A percentile compares a stretch with the other conserved stretches of the same genome.
Evolutionary conservation across 352 stramenopile species (phyloP).

Genomic region (Globisporangium recalcitrans): DNA sequence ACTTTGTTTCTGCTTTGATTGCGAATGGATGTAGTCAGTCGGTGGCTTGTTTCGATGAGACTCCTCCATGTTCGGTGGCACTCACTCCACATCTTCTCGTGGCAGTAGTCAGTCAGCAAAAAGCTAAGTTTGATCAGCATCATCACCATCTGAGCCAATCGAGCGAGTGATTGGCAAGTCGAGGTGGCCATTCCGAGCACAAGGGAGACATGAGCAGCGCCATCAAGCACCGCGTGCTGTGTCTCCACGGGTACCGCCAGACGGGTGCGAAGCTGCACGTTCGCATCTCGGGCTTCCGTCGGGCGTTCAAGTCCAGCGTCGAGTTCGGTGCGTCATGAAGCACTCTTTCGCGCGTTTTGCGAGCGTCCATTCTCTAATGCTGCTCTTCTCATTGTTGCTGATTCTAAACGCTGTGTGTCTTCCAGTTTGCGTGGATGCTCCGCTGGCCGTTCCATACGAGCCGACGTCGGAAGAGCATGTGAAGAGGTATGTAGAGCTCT

Average conservation of each 20-base stretch:
- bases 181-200: neutral
- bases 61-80: neutral
- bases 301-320: constrained; percentile 69
- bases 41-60: neutral
- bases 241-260: constrained; percentile 81
- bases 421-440: constrained; percentile 76
- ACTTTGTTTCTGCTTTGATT: neutral
- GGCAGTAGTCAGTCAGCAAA: neutral
- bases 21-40: neutral
- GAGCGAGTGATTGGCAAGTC: constrained; percentile 4
- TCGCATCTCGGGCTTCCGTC: constrained; percentile 64
- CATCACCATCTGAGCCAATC: neutral
- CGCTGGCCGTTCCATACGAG: constrained; percentile 47
- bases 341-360: neutral
- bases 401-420: neutral
- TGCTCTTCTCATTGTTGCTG: neutral
- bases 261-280: constrained; percentile 65
- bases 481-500: constrained; percentile 28
- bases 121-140: neutral
- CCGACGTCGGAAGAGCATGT: constrained; percentile 26
- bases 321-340: constrained; percentile 59
- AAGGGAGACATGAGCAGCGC: neutral
- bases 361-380: neutral
- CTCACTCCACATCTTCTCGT: neutral
- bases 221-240: constrained; percentile 71